Evolutionary conservation across 2,329 filamentous ascomycete species (phyloP).

Genomic region (Phaeosphaeria sp.): DNA sequence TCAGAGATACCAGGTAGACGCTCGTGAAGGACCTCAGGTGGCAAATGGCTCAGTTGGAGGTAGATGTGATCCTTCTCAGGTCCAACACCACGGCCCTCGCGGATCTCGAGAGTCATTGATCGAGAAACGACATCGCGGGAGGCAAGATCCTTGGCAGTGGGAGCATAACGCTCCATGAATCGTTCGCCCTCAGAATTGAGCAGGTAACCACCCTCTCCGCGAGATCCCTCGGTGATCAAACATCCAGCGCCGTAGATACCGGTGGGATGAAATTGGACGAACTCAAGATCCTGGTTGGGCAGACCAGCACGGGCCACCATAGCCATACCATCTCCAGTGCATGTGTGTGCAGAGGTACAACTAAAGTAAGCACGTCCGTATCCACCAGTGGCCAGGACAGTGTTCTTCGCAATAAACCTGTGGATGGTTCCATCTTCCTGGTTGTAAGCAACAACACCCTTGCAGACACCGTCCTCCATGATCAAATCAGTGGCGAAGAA

Average conservation of each 20-base stretch:
- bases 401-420: slow-evolving; percentile 96
- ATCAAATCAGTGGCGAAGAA: slow-evolving; percentile 97
- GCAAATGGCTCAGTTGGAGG: slow-evolving; percentile 95
- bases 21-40: slow-evolving; percentile 89
- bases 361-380: slow-evolving; percentile 98
- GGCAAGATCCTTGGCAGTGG: slow-evolving; percentile 96
- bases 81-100: slow-evolving; percentile 94
- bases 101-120: slow-evolving; percentile 98
- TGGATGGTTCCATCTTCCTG: slow-evolving; percentile 98
- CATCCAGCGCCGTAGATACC: slow-evolving; percentile 97
- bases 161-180: slow-evolving; percentile 99
- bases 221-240: slow-evolving; percentile 96
- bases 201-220: slow-evolving; percentile 97
- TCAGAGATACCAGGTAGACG: slow-evolving; percentile 98
- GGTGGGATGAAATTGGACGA: slow-evolving; percentile 99
- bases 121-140: slow-evolving; percentile 95
- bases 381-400: slow-evolving; percentile 93
- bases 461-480: slow-evolving; percentile 97
- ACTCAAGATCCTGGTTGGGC: slow-evolving; percentile 98
- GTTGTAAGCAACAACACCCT: slow-evolving; percentile 96
- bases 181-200: slow-evolving; percentile 97
- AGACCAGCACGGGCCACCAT: slow-evolving; percentile 98
- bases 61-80: slow-evolving; percentile 98
- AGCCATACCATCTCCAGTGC: slow-evolving; percentile 98
- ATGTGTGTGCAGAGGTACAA: slow-evolving; percentile 97